A percentile compares a stretch with the other conserved stretches of the same genome.
Evolutionary conservation across 495 filamentous ascomycete species (phyloP).

Genomic region (Rhypophila decipiens): DNA sequence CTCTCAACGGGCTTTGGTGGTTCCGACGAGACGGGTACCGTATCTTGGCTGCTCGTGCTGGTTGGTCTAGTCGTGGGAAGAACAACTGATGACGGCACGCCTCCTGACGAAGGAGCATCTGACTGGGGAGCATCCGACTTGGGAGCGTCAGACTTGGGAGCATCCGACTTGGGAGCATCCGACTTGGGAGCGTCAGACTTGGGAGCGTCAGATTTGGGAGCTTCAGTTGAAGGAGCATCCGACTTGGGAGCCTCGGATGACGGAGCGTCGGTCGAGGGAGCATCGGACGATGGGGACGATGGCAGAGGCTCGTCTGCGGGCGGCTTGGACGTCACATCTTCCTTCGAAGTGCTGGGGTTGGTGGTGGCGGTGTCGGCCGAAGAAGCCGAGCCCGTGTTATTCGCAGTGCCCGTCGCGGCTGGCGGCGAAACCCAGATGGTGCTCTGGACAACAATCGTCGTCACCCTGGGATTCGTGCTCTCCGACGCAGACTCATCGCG

Average conservation of each 20-base stretch:
- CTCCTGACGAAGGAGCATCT: background rate
- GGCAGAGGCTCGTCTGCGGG: background rate
- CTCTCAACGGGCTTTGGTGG: background rate
- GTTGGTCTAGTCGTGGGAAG: slow-evolving; percentile 4
- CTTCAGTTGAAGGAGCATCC: too few relatives aligned
- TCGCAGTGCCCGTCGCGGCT: background rate
- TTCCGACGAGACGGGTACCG: background rate
- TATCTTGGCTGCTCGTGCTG: background rate
- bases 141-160: too few relatives aligned
- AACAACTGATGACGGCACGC: slow-evolving; percentile 2
- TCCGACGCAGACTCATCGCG: background rate
- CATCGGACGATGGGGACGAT: too few relatives aligned
- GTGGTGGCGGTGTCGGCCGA: background rate
- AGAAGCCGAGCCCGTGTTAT: slow-evolving; percentile 1
- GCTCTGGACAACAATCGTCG: slow-evolving; percentile 20
- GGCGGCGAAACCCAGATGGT: slow-evolving; percentile 18
- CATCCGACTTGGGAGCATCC: too few relatives aligned
- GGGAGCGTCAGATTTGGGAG: too few relatives aligned
- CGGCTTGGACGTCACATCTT: background rate
- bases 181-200: too few relatives aligned
- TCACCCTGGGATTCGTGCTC: slow-evolving; percentile 6
- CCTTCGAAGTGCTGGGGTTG: background rate
- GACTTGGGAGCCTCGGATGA: too few relatives aligned
- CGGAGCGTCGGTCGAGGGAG: too few relatives aligned
- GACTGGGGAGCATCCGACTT: too few relatives aligned